Evolutionary conservation across 139 green algal genomes (phyloP).

Genomic region (Chara braunii): DNA sequence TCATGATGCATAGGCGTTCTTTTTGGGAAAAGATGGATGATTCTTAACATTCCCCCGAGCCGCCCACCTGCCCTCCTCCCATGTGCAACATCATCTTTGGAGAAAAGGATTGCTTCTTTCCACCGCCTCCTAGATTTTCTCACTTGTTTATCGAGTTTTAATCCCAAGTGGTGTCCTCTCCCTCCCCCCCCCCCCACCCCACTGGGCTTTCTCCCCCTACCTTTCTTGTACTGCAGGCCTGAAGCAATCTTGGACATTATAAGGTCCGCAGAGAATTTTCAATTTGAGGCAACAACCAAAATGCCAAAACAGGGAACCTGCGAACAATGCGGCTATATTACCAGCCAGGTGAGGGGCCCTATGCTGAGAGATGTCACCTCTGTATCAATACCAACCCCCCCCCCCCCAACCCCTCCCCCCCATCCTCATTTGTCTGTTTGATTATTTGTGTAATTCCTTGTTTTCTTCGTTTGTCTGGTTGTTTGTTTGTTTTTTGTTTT

Average conservation of each 20-base stretch:
- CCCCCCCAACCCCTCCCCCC: neutral
- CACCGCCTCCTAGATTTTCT: no score
- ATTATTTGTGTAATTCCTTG: neutral
- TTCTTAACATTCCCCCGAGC: no score
- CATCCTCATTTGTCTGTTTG: neutral
- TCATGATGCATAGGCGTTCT: no score
- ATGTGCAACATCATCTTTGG: no score
- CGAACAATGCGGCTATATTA: slow-evolving; percentile 42
- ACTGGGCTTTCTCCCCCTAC: no score
- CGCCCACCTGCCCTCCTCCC: no score
- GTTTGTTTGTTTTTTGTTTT: no score
- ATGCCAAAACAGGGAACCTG: slow-evolving; percentile 44
- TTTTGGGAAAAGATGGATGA: no score
- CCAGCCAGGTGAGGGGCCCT: slow-evolving; percentile 30
- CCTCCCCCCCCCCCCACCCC: no score
- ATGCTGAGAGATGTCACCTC: neutral
- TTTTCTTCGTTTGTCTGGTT: neutral
- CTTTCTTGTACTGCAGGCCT: slow-evolving; percentile 32
- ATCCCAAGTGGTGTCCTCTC: no score
- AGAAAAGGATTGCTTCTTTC: no score
- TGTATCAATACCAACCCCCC: neutral
- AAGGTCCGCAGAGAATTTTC: slow-evolving; percentile 40
- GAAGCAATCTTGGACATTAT: slow-evolving; percentile 47
- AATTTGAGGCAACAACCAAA: slow-evolving; percentile 17
- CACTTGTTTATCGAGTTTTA: no score